Evolutionary conservation across 2,329 filamentous ascomycete genomes (phyloP), one percentile per base, ranked within the genome.

Genomic region (Aspergillus sp.): DNA sequence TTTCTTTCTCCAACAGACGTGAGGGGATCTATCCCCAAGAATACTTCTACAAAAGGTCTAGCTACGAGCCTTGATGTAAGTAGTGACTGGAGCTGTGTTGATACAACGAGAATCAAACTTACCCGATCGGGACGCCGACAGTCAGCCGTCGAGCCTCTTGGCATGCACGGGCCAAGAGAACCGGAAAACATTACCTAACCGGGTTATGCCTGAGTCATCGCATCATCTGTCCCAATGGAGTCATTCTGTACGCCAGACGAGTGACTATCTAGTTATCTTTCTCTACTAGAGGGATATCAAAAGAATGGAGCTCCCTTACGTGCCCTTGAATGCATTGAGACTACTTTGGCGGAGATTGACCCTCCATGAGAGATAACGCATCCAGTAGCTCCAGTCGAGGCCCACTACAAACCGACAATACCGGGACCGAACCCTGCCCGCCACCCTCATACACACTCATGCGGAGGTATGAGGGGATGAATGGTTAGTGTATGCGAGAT

Each of bases 111-210:
- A 36, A 36, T 36, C 32, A 11, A 36, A 36, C 32, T 44, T 44
- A 21, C 41, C 41, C 41, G 41, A 44, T 44, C 10, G 41, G 41
- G 41, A 36, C 32, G 32, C 32, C 32, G 32, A 36, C 32, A 36
- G 32, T 36, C 32, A 36, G 10, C 32, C 15, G 39, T 11, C n/a
- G 8, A 19, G 19, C 5, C 11, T 36, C 32, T 44, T 44, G 41
- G 19, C 41, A 77, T 17, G 47, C 47, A 50, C 47, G 47, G 47
- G n/a, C 25, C 47, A 32, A 10, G 47, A 10, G 41, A 42, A 2
- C 41, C 62, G 66, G 67, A 66, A 65, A 62, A 61, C 52, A 47
- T 64, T 68, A 32, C 67, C 65, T 30, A 36, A 63, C 66, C 39
- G 27, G 61, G 62, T 11, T 8, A 30, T 23, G 47, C 7, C 25